Evolutionary conservation across 495 filamentous ascomycete genomes (phyloP), one percentile per base, ranked within the genome.

Genomic region (Talaromyces thailandensis): DNA sequence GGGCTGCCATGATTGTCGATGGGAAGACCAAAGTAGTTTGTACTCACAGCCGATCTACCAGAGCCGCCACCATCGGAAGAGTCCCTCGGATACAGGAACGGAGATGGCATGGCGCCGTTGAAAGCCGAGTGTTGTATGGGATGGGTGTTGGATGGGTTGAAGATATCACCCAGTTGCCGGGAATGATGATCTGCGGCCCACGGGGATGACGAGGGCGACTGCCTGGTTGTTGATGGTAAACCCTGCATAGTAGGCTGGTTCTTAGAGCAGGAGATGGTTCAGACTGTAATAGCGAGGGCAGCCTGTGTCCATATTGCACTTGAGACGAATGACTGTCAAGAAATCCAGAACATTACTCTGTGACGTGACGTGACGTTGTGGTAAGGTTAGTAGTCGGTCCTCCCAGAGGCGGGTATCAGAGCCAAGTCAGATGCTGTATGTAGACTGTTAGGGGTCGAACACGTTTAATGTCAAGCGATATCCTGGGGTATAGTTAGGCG

Each of bases 11-110:
- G 63, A 31, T 82, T 77, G 48, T 93, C 88, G 58, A 89, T 74
- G 29, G 79, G 75, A 55, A 94, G 79, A 52, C 87, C 88, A 66
- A 96, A 96, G 72, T 96, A 96, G 69, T 88, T 91, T 21, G 90
- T 88, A 68, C 88, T 91, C 21, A 87, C 70, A 6, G 80, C 72
- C 21, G 55, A 57, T 31, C 29, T n/a, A 31, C 76, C 73, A 51
- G 68, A 72, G 45, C 79, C 77, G 6, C 65, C 62, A 59, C 65
- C 62, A 59, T 65, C 8, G 66, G 71, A 56, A 65, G 35, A 29
- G 11, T 56, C 56, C 29, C 35, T 53, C 7, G 53, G 53, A 55
- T 16, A 63, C 4, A 59, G 37, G 26, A 63, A 63, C 24, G 62
- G 62, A 14, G 56, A 63, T 18, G 62, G 75, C 65, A 62, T 74